A percentile compares a stretch with the other conserved stretches of the same genome.
phyloP scores from a whole-genome alignment of 2,329 filamentous ascomycete genomes.

The Verticillium dahliae region DNA sequence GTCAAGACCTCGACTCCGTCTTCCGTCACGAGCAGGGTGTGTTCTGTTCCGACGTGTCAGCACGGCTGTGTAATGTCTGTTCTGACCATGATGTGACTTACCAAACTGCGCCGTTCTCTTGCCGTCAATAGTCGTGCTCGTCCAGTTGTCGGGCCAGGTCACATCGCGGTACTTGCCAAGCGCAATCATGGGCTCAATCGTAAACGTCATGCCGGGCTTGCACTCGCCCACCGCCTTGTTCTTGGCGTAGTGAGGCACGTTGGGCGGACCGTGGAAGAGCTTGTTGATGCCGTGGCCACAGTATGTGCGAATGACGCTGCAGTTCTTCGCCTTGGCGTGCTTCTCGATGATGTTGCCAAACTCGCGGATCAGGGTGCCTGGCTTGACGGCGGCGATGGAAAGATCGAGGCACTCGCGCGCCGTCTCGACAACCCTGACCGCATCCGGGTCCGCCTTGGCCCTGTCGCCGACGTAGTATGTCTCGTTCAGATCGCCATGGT shows the following conservation, averaged over 20 bases:
- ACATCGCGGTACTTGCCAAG: constrained; percentile 85
- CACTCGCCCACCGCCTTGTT: constrained; percentile 95
- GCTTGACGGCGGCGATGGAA: constrained; percentile 87
- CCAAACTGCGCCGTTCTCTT: constrained; percentile 88
- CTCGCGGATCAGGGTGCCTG: constrained; percentile 85
- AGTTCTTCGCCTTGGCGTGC: constrained; percentile 76
- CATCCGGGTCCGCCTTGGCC: constrained; percentile 75
- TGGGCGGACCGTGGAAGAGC: constrained; percentile 88
- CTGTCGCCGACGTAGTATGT: constrained; percentile 96
- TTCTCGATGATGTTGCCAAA: constrained; percentile 95
- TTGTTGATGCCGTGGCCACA: constrained; percentile 94
- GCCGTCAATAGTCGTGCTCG: constrained; percentile 86
- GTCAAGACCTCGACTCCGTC: constrained; percentile 77
- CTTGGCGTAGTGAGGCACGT: constrained; percentile 95
- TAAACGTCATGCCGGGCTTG: constrained; percentile 97
- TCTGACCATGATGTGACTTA: constrained; percentile 47
- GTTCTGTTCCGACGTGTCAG: constrained; percentile 45
- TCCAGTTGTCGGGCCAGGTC: constrained; percentile 99
- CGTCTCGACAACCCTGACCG: constrained; percentile 84
- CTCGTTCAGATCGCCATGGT: constrained; percentile 95
- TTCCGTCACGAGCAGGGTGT: constrained; percentile 78
- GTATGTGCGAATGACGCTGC: constrained; percentile 91
- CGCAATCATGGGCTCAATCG: constrained; percentile 98
- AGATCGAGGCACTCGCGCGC: constrained; percentile 85
- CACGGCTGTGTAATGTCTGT: constrained; percentile 42